phyloP scores from a whole-genome alignment of 2,329 filamentous ascomycete genomes.

The Aspergillus caelatus region DNA sequence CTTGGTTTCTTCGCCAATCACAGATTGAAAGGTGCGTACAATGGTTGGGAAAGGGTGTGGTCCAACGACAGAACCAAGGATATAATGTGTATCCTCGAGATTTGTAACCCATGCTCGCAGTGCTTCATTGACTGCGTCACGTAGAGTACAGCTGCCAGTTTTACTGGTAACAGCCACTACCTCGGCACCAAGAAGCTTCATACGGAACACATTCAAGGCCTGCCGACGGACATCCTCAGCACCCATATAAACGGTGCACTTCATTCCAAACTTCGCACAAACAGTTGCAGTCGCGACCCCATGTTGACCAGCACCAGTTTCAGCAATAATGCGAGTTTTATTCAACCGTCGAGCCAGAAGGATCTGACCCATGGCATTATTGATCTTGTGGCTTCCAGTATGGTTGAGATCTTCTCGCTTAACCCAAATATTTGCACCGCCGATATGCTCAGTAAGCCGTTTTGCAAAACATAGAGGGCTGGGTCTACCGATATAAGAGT shows the following conservation, averaged over 20 bases:
- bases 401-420: constrained; percentile 95
- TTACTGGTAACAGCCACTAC: neutral
- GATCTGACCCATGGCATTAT: constrained; percentile 88
- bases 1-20: neutral
- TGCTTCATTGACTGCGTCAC: neutral
- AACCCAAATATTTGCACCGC: constrained; percentile 82
- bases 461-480: neutral
- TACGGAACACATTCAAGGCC: neutral
- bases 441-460: neutral
- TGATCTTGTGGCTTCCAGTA: constrained; percentile 96
- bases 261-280: neutral
- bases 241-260: neutral
- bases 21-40: neutral
- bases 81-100: neutral
- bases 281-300: neutral
- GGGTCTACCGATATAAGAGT: neutral
- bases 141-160: neutral
- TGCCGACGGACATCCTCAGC: neutral
- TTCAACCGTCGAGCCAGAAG: constrained; percentile 80
- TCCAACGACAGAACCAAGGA: neutral
- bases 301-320: neutral
- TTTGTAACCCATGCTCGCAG: neutral
- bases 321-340: constrained; percentile 57
- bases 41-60: constrained; percentile 2
- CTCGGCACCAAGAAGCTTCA: neutral